Evolutionary conservation across 805 yeast genomes (phyloP).

Genomic region (Metschnikowia amazonensis): DNA sequence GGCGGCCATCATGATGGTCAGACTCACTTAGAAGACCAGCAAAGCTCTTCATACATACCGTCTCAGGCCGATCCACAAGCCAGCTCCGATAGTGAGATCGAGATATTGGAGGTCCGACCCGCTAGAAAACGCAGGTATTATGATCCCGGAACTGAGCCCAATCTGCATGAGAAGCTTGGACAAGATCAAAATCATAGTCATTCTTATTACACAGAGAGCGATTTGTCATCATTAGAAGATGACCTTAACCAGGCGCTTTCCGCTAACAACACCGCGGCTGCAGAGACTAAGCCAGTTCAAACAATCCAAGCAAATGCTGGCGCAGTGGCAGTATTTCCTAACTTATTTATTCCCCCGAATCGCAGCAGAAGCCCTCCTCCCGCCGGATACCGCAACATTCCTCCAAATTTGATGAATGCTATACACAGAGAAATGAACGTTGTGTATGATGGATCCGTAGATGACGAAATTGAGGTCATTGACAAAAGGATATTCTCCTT

Average conservation of each 20-base stretch:
- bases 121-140: not conserved
- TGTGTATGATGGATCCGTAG: slow-evolving; percentile 18
- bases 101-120: slow-evolving; percentile 15
- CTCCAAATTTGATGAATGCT: slow-evolving; percentile 28
- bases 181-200: not conserved
- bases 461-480: slow-evolving; percentile 30
- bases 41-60: not conserved
- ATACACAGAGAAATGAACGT: slow-evolving; percentile 26
- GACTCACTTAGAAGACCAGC: not conserved
- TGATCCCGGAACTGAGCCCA: not conserved
- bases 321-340: slow-evolving; percentile 4
- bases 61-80: not conserved
- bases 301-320: not conserved
- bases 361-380: slow-evolving; percentile 15
- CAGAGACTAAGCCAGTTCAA: not conserved
- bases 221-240: slow-evolving; percentile 15
- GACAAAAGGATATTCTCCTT: slow-evolving; percentile 37
- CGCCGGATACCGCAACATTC: slow-evolving; percentile 24
- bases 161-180: not conserved
- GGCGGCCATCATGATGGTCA: not conserved
- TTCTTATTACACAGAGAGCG: slow-evolving; percentile 9
- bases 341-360: slow-evolving; percentile 8
- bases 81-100: slow-evolving; percentile 16
- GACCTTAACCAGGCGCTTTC: slow-evolving; percentile 15
- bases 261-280: not conserved